These are phyloP conservation scores for Citrus sp. DNA, from an alignment of 345 rosid species.

Conservation along the genomic window DNA sequence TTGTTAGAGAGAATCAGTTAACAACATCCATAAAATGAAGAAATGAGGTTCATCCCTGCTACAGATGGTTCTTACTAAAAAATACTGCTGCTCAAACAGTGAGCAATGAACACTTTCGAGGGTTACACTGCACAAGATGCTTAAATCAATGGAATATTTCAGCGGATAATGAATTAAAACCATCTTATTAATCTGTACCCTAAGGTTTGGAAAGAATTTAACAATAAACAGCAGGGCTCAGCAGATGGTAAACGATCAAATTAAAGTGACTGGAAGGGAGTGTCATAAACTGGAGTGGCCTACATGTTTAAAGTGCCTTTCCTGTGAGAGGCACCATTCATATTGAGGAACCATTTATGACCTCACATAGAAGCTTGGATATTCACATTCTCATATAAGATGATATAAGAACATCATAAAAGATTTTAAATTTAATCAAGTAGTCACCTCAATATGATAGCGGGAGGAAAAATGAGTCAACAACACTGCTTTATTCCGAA, in stretches of 20 bases:
- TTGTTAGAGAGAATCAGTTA: slow-evolving; percentile 4
- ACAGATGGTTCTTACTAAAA: background rate
- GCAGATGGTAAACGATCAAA: background rate
- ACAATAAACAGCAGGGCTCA: background rate
- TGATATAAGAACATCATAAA: background rate
- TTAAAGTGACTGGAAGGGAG: background rate
- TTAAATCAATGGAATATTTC: background rate
- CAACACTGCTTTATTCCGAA: slow-evolving; percentile 66
- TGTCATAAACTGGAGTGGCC: background rate
- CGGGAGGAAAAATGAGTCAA: slow-evolving; percentile 94
- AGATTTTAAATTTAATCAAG: slow-evolving; percentile 11
- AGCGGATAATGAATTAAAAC: background rate
- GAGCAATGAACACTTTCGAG: background rate
- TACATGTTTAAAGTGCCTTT: background rate
- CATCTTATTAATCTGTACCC: background rate
- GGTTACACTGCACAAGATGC: background rate
- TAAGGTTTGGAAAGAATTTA: background rate
- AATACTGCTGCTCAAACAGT: background rate
- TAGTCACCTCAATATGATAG: slow-evolving; percentile 70
- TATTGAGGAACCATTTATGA: background rate
- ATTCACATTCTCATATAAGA: background rate
- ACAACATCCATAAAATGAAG: background rate
- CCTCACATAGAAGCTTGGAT: background rate
- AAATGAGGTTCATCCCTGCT: background rate
- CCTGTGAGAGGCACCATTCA: background rate